Percentiles rank a stretch among this genome's conserved stretches.
Evolutionary conservation across 208 protist genomes (phyloP).

Genomic region (Trypanosoma cruzi): DNA sequence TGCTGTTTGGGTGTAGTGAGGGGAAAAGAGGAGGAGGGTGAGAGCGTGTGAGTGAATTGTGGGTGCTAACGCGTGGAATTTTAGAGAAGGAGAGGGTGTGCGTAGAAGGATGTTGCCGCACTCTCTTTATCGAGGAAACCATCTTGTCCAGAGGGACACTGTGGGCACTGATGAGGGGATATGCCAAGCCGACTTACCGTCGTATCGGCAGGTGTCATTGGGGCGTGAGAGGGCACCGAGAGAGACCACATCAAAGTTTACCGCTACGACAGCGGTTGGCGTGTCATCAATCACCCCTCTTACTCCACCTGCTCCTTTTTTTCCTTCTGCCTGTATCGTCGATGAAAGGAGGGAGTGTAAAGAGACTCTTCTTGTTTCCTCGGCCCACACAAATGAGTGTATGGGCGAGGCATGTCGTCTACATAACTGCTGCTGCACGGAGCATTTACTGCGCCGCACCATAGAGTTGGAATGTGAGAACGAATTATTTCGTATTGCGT

Average conservation of each 20-base stretch:
- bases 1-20: too few relatives aligned
- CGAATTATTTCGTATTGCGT: conserved; percentile 4
- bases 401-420: neutral
- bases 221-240: neutral
- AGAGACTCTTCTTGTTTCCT: neutral
- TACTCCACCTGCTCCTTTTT: neutral
- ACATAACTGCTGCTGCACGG: neutral
- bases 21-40: neutral
- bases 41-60: too few relatives aligned
- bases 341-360: neutral
- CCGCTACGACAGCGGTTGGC: neutral
- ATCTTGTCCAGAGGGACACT: neutral
- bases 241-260: neutral
- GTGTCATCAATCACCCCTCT: too few relatives aligned
- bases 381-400: neutral
- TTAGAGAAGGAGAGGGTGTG: too few relatives aligned
- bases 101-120: neutral
- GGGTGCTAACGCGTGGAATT: too few relatives aligned
- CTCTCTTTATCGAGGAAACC: neutral
- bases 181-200: neutral
- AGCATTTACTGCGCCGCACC: neutral
- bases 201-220: neutral
- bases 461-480: conserved; percentile 16
- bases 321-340: neutral
- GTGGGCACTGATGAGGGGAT: neutral